These are phyloP conservation scores for Metarhizium guizhouense DNA, from an alignment of 2,329 filamentous ascomycete genomes.

Conservation along the genomic window DNA sequence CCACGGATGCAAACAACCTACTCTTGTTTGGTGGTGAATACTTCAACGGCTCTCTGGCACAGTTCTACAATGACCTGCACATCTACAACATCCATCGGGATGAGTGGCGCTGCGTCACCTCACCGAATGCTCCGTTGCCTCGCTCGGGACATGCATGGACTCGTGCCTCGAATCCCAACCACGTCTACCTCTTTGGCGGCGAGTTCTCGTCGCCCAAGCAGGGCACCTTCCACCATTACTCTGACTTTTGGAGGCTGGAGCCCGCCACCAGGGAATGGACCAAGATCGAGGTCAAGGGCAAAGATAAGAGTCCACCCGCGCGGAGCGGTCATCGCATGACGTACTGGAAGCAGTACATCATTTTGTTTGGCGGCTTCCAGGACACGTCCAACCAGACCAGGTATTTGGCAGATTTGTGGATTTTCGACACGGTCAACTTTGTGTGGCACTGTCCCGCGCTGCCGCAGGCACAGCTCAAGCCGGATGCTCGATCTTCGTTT, in stretches of 20 bases:
- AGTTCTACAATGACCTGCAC: conserved; percentile 58
- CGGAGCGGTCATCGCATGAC: conserved; percentile 93
- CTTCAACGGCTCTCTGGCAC: conserved; percentile 82
- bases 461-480: conserved; percentile 73
- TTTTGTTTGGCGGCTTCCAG: conserved; percentile 94
- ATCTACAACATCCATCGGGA: conserved; percentile 72
- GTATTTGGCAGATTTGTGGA: conserved; percentile 88
- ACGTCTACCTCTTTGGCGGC: conserved; percentile 88
- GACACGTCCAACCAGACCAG: conserved; percentile 93
- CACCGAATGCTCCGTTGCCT: conserved; percentile 83
- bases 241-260: conserved; percentile 94
- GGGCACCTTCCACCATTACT: conserved; percentile 98
- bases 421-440: conserved; percentile 86
- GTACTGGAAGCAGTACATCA: conserved; percentile 92
- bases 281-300: conserved; percentile 70
- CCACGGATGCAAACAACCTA: conserved; percentile 77
- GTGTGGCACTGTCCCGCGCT: conserved; percentile 72
- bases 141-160: conserved; percentile 93
- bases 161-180: conserved; percentile 72
- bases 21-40: conserved; percentile 93
- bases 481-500: conserved; percentile 85
- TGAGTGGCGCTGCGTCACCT: conserved; percentile 85
- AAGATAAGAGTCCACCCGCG: conserved; percentile 71
- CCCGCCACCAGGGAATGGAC: conserved; percentile 81
- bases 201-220: conserved; percentile 97